Conservation (phyloP, 2,329 filamentous ascomycete species). For the Aspergillus sojae region DNA sequence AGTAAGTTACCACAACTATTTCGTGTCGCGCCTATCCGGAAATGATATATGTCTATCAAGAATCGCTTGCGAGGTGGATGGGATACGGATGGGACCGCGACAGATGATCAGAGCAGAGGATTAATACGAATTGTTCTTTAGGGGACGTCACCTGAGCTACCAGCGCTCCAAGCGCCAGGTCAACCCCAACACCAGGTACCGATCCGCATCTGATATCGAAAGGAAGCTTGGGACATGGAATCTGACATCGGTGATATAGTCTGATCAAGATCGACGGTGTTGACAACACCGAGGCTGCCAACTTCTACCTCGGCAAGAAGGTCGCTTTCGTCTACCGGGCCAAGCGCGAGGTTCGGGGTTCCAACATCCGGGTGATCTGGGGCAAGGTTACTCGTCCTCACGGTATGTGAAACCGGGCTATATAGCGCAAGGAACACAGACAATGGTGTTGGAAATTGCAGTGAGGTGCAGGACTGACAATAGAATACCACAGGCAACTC, state of each 20-base stretch:
- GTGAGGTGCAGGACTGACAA: constrained; percentile 11
- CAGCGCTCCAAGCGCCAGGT: constrained; percentile 91
- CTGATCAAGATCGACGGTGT: constrained; percentile 99
- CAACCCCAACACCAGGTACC: constrained; percentile 75
- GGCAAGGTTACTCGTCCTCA: constrained; percentile 96
- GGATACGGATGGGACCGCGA: constrained; percentile 18
- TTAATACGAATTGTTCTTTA: constrained; percentile 50
- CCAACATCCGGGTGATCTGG: constrained; percentile 99
- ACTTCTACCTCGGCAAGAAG: constrained; percentile 99
- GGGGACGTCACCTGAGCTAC: constrained; percentile 98
- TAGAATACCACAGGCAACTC: constrained; percentile 73
- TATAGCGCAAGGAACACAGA: constrained; percentile 7
- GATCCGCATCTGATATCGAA: constrained; percentile 19
- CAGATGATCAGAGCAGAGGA: constrained; percentile 24
- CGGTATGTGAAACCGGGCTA: constrained; percentile 60
- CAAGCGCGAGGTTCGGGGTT: constrained; percentile 90
- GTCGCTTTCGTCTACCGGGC: constrained; percentile 98
- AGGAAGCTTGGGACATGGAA: constrained; percentile 16
- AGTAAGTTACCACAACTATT: constrained; percentile 64
- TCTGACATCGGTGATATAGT: constrained; percentile 48
- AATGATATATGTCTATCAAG: constrained; percentile 15
- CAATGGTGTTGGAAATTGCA: not conserved
- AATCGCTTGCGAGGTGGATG: constrained; percentile 8
- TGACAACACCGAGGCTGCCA: constrained; percentile 84
- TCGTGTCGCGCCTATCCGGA: constrained; percentile 27